Evolutionary conservation across 2,329 filamentous ascomycete species (phyloP).

Genomic region (Aciculosporium take): DNA sequence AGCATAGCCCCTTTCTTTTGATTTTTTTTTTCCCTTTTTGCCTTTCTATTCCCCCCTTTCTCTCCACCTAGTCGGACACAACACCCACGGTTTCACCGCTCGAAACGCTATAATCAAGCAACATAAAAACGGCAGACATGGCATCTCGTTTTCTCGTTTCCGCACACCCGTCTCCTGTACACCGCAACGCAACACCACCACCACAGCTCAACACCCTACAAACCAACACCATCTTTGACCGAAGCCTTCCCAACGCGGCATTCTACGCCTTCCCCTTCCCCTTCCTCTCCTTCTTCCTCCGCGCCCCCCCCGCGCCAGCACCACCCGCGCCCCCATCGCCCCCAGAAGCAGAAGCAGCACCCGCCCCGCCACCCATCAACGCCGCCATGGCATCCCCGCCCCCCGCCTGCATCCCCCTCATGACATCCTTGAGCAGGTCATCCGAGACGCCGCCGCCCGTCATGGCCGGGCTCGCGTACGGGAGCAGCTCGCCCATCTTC

Average conservation of each 20-base stretch:
- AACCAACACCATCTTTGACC: background rate
- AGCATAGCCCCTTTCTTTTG: no score
- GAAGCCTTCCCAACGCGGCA: no score
- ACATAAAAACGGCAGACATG: no score
- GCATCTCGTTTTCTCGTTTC: no score
- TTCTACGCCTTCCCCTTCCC: constrained; percentile 25
- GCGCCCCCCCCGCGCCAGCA: constrained; percentile 16
- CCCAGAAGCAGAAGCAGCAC: constrained; percentile 10
- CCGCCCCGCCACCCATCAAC: constrained; percentile 25
- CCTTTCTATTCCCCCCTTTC: no score
- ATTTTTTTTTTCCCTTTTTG: no score
- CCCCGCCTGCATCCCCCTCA: constrained; percentile 75
- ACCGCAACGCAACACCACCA: no score
- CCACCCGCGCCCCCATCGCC: constrained; percentile 2
- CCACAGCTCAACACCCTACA: no score
- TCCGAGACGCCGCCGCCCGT: constrained; percentile 88
- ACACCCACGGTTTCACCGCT: no score
- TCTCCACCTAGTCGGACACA: no score
- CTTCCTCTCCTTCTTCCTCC: constrained; percentile 38
- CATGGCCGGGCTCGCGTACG: constrained; percentile 76
- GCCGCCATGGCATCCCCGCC: constrained; percentile 32
- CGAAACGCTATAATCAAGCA: no score
- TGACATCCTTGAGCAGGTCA: constrained; percentile 91
- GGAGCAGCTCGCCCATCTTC: constrained; percentile 76
- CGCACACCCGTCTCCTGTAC: no score